Conservation (phyloP, 441 rosid genomes). For the Pelargonium australe region DNA sequence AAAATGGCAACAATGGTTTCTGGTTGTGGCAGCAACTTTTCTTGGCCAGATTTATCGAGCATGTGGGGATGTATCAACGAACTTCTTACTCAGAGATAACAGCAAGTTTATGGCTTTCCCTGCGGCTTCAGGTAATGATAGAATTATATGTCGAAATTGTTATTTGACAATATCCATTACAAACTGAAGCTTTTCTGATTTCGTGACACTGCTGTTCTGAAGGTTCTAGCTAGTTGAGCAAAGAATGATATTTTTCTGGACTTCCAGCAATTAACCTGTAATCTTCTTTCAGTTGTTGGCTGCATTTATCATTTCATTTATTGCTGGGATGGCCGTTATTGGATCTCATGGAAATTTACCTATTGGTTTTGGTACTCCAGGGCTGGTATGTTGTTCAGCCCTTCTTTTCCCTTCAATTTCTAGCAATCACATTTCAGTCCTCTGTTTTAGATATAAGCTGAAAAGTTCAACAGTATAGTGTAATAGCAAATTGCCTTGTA, state of each 20-base stretch:
- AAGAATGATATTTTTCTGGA: constrained; percentile 6
- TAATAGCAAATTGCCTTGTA: no score
- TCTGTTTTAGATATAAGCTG: constrained; percentile 6
- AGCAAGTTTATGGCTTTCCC: constrained; percentile 94
- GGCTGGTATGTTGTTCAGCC: constrained; percentile 52
- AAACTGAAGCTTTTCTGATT: constrained; percentile 4
- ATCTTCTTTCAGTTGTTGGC: constrained; percentile 56
- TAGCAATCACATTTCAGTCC: background rate
- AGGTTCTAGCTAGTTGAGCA: background rate
- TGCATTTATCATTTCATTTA: constrained; percentile 64
- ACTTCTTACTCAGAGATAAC: constrained; percentile 76
- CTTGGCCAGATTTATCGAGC: constrained; percentile 51
- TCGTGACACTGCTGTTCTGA: constrained; percentile 6
- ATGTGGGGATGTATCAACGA: constrained; percentile 60
- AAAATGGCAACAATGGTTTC: constrained; percentile 13
- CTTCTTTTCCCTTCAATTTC: background rate
- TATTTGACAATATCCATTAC: background rate
- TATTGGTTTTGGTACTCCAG: constrained; percentile 80
- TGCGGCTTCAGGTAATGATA: constrained; percentile 81
- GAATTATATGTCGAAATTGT: background rate
- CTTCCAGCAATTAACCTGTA: background rate
- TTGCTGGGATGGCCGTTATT: constrained; percentile 72
- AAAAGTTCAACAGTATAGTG: no score
- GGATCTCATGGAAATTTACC: constrained; percentile 67
- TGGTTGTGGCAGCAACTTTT: constrained; percentile 52